Evolutionary conservation across 768 basidiomycete genomes (phyloP).

Genomic region (Lentinula guzmanii): DNA sequence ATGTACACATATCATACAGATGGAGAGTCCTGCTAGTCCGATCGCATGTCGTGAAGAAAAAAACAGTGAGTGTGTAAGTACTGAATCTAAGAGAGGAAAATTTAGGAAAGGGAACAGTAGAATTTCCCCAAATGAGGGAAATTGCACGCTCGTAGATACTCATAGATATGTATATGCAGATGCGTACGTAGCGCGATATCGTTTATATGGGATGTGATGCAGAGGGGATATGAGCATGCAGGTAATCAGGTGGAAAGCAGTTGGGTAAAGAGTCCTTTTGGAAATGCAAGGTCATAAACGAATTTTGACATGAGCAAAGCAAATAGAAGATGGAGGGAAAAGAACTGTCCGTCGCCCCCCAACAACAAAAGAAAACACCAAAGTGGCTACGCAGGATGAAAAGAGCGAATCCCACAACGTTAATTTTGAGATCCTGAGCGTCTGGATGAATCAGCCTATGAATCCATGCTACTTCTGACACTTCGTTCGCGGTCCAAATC

Average conservation of each 20-base stretch:
- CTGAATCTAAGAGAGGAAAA: background rate
- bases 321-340: background rate
- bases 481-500: constrained; percentile 1
- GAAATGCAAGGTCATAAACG: background rate
- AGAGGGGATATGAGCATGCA: background rate
- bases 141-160: background rate
- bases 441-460: background rate
- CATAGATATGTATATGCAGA: background rate
- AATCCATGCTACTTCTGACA: constrained; percentile 2
- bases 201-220: background rate
- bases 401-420: background rate
- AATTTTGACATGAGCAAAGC: background rate
- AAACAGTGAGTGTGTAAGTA: background rate
- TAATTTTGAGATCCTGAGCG: background rate
- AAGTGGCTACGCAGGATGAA: background rate
- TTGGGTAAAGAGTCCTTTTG: background rate
- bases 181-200: background rate
- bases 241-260: background rate
- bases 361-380: background rate
- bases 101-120: background rate
- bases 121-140: background rate
- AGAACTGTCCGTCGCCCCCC: background rate
- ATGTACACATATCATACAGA: background rate
- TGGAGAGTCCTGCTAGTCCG: background rate
- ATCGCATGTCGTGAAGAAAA: background rate